Conservation (phyloP, 2,329 filamentous ascomycete species). For the Fusarium sp. region DNA sequence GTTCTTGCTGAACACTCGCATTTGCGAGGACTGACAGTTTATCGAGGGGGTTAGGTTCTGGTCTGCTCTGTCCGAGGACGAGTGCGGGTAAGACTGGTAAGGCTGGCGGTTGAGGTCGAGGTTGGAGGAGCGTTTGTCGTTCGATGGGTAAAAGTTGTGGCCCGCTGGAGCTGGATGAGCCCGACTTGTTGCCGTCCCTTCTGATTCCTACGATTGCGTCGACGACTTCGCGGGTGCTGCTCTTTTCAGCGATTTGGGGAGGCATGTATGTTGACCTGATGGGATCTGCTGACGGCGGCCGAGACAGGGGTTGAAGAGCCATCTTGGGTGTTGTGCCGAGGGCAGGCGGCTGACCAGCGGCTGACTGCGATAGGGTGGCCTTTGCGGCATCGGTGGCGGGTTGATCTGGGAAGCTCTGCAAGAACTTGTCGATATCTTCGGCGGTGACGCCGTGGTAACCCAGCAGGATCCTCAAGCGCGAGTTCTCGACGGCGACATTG, state of each 20-base stretch:
- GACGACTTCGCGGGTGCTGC: constrained; percentile 42
- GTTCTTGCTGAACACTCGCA: constrained; percentile 49
- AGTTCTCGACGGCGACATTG: constrained; percentile 62
- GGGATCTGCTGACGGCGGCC: constrained; percentile 33
- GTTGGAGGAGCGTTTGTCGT: constrained; percentile 37
- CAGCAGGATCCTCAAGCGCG: constrained; percentile 57
- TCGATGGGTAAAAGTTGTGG: constrained; percentile 30
- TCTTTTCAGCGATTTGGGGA: constrained; percentile 31
- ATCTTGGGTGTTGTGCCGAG: constrained; percentile 30
- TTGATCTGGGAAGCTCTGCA: constrained; percentile 51
- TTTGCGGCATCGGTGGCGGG: constrained; percentile 46
- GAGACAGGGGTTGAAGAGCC: constrained; percentile 36
- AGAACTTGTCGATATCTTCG: constrained; percentile 56
- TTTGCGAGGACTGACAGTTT: constrained; percentile 54
- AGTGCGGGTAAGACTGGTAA: constrained; percentile 39
- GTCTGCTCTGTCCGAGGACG: constrained; percentile 41
- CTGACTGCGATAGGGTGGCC: constrained; percentile 37
- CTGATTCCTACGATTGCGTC: constrained; percentile 45
- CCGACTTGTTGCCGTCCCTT: constrained; percentile 32
- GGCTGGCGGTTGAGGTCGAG: constrained; percentile 31
- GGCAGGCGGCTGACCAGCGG: constrained; percentile 14
- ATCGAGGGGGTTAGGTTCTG: constrained; percentile 44
- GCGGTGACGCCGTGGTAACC: constrained; percentile 52
- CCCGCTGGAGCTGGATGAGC: constrained; percentile 3
- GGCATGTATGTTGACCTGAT: constrained; percentile 20